Evolutionary conservation across 805 yeast genomes (phyloP), one percentile per base, ranked within the genome.

Genomic region (Nakazawaea molendinolei): DNA sequence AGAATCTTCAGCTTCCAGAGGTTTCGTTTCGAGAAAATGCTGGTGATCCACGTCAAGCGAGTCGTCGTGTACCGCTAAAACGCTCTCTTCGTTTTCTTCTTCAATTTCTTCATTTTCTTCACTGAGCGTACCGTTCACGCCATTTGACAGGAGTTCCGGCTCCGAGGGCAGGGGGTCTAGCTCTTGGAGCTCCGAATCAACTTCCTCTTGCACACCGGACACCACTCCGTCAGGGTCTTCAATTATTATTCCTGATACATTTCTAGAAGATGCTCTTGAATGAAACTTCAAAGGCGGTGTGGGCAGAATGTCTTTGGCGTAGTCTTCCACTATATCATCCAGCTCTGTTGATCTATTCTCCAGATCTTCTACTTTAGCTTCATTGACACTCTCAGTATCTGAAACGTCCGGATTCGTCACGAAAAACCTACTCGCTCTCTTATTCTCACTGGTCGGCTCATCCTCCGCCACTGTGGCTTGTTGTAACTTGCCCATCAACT

Each of bases 341-440:
- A n/a, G 28, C 28, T 8, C 15, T 24, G 28, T 7, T 8, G 28
- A 24, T 8, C 28, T 15, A 7, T 24, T 15, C 28, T 15, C 10
- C 8, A 6, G 28, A 24, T 15, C 28, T 24, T 24, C 28, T n/a
- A 12, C n/a, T 21, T 25, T 14, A 31, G 12, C 12, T 13, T 31
- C 28, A 5, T 16, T 13, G 5, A 23, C 34, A 23, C 15, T 24
- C 18, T 30, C 35, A 6, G 16, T 4, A 15, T 27, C 39, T 9
- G 35, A 31, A 8, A 13, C 10, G 26, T 36, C 39, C 8, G 39
- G 39, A 22, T 36, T 36, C 14, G 39, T 36, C 27, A 36, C 39
- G 12, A 31, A 31, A 23, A 36, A 36, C 13, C 39, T 9, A 20
- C 35, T 31, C 3, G 23, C 25, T 17, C 39, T 29, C 23, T 34